phyloP scores from a whole-genome alignment of 2,329 filamentous ascomycete genomes.

The Xylariomycetidae sp. region DNA sequence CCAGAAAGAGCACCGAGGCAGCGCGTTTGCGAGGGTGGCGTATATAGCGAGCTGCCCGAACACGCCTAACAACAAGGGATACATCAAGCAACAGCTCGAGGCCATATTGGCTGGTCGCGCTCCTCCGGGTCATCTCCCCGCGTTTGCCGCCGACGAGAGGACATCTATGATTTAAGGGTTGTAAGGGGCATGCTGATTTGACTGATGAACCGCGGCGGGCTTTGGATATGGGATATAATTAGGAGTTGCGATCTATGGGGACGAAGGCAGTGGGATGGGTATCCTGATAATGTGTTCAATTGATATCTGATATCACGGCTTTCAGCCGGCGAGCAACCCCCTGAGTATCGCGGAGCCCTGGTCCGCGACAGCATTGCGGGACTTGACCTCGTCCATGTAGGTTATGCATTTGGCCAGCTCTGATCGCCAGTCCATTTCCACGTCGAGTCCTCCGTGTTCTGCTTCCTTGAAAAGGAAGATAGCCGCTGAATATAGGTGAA shows the following conservation, averaged over 20 bases:
- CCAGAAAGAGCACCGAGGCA: conserved; percentile 4
- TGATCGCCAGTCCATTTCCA: no score
- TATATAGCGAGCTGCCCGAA: conserved; percentile 6
- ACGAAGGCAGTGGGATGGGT: no score
- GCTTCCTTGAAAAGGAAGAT: no score
- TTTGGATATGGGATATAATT: background rate
- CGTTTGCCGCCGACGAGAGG: background rate
- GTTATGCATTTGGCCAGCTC: no score
- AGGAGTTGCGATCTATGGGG: no score
- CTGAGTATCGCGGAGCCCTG: no score
- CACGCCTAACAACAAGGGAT: conserved; percentile 6
- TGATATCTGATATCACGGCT: no score
- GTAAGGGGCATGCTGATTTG: background rate
- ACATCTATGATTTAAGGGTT: background rate
- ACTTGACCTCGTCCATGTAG: no score
- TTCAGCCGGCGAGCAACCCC: no score
- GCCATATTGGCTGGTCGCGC: conserved; percentile 8
- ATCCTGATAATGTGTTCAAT: background rate
- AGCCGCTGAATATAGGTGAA: no score
- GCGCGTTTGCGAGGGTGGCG: conserved; percentile 4
- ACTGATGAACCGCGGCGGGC: background rate
- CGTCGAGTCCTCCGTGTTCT: no score
- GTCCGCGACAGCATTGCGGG: no score
- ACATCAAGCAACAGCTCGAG: conserved; percentile 7
- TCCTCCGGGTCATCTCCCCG: background rate